phyloP scores from a whole-genome alignment of 768 basidiomycete genomes.

The Leccinum arenicola region DNA sequence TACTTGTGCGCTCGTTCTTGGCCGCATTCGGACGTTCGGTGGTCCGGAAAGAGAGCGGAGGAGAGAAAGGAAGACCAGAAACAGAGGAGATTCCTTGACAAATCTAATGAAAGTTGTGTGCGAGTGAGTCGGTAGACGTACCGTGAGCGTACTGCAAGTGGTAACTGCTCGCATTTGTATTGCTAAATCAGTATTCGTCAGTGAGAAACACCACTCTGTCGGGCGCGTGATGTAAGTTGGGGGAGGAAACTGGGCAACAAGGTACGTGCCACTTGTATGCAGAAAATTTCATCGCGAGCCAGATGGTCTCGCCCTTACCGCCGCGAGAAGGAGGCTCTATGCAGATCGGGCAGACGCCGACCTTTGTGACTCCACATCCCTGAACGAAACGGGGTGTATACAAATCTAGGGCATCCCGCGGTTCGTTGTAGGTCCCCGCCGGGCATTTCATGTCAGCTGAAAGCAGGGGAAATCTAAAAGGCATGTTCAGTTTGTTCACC shows the following conservation, averaged over 20 bases:
- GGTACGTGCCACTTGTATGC: constrained; percentile 73
- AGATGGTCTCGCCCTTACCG: constrained; percentile 59
- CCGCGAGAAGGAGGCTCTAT: constrained; percentile 57
- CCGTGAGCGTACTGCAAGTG: constrained; percentile 83
- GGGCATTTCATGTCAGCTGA: constrained; percentile 20
- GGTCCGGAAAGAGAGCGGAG: constrained; percentile 62
- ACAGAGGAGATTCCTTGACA: constrained; percentile 64
- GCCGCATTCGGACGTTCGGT: constrained; percentile 42
- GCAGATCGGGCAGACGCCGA: constrained; percentile 79
- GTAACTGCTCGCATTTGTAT: constrained; percentile 45
- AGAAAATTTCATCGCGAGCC: constrained; percentile 78
- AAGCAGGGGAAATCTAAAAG: constrained; percentile 19
- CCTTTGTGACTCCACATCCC: constrained; percentile 64
- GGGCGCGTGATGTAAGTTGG: constrained; percentile 1
- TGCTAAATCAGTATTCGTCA: constrained; percentile 5
- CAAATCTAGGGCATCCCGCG: constrained; percentile 59
- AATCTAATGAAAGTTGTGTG: constrained; percentile 1
- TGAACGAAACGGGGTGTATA: constrained; percentile 79
- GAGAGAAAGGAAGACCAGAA: constrained; percentile 72
- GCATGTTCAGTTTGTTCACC: not conserved
- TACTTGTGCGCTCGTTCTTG: constrained; percentile 56
- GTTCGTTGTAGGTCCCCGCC: constrained; percentile 55
- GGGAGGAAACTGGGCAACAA: not conserved
- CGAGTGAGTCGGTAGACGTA: constrained; percentile 27
- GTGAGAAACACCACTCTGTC: constrained; percentile 18